These are phyloP conservation scores for Clonostachys sp. DNA, from an alignment of 2,329 filamentous ascomycete genomes.

Conservation along the genomic window DNA sequence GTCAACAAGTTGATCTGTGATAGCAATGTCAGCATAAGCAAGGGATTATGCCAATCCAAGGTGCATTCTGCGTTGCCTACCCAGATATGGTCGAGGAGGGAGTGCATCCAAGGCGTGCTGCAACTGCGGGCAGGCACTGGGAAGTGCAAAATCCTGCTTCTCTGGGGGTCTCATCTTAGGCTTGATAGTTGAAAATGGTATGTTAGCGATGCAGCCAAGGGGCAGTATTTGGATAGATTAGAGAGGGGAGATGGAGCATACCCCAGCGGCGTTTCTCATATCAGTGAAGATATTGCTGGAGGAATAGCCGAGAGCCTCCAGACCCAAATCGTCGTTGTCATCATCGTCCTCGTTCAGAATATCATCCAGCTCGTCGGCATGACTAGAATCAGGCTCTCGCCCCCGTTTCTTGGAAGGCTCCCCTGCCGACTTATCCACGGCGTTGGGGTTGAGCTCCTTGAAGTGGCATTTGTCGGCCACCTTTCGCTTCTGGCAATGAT, in stretches of 20 bases:
- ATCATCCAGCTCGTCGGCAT: constrained; percentile 10
- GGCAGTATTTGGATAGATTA: background rate
- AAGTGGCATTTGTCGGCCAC: constrained; percentile 28
- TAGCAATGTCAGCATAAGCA: background rate
- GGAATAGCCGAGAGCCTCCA: constrained; percentile 28
- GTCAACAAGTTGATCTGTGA: constrained; percentile 27
- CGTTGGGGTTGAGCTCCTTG: constrained; percentile 9
- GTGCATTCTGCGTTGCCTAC: constrained; percentile 11
- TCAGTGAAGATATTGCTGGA: constrained; percentile 21
- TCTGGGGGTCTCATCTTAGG: constrained; percentile 8
- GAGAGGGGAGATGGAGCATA: constrained; percentile 4
- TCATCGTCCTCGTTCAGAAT: background rate
- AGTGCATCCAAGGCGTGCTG: constrained; percentile 21
- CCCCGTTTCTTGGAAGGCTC: constrained; percentile 2
- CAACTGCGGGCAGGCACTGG: constrained; percentile 17
- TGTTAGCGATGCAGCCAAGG: background rate
- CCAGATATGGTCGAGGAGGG: constrained; percentile 24
- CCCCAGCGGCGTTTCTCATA: constrained; percentile 15
- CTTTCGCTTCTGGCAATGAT: constrained; percentile 31
- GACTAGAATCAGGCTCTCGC: constrained; percentile 5
- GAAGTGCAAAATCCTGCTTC: constrained; percentile 9
- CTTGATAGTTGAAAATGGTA: constrained; percentile 3
- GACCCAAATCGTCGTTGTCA: constrained; percentile 15
- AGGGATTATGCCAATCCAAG: background rate
- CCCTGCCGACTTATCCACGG: constrained; percentile 11